These are phyloP conservation scores for Phialophora tarda DNA, from an alignment of 2,329 filamentous ascomycete species.

Conservation along the genomic window DNA sequence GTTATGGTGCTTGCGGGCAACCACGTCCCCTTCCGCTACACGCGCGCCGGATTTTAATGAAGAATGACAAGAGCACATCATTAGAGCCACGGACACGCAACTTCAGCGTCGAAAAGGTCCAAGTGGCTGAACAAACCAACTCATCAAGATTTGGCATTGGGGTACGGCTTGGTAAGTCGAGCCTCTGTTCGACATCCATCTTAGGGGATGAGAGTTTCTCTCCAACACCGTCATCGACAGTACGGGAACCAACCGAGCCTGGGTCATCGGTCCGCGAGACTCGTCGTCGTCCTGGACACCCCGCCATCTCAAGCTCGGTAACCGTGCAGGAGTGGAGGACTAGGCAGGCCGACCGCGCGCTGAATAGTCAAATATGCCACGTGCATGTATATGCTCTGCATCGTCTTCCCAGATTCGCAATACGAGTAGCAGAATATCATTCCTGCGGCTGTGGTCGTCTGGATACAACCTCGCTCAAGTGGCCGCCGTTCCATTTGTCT, in stretches of 20 bases:
- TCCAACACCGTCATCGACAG: neutral
- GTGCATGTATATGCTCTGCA: too few relatives aligned
- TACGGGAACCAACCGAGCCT: constrained; percentile 1
- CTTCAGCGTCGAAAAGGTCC: constrained; percentile 2
- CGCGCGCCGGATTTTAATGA: neutral
- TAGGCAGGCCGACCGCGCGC: neutral
- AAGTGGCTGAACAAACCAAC: constrained; percentile 4
- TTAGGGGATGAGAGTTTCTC: neutral
- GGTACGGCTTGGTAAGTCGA: constrained; percentile 9
- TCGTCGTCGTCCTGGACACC: constrained; percentile 6
- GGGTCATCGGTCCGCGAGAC: neutral
- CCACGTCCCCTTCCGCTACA: neutral
- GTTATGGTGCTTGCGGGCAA: neutral
- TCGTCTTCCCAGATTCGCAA: too few relatives aligned
- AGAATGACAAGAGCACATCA: neutral
- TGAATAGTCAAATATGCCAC: too few relatives aligned
- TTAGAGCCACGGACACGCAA: neutral
- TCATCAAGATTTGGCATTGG: constrained; percentile 10
- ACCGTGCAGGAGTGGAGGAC: neutral
- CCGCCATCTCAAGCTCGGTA: constrained; percentile 5
- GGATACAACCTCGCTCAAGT: neutral
- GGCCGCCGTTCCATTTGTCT: constrained; percentile 10
- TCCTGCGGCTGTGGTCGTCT: neutral
- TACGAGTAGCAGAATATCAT: neutral
- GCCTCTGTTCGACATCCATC: neutral